phyloP scores from a whole-genome alignment of 2,329 filamentous ascomycete genomes.

The Verticillium nonalfalfae region DNA sequence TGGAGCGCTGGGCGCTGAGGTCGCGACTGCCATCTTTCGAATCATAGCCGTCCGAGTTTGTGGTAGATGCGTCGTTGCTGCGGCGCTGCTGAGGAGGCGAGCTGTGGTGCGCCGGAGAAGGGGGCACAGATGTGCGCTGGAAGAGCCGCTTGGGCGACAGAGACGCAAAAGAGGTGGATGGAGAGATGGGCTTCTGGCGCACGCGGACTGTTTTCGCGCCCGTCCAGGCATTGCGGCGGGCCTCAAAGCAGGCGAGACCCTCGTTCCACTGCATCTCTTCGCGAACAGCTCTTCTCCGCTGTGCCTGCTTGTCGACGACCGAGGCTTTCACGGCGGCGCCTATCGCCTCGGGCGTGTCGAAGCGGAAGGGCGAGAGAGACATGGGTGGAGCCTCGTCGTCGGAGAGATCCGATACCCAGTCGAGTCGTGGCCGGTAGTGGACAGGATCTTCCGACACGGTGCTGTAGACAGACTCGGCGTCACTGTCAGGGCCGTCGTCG shows the following conservation, averaged over 20 bases:
- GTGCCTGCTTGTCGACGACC: slow-evolving; percentile 43
- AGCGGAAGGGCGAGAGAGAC: slow-evolving; percentile 40
- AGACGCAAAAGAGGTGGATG: slow-evolving; percentile 33
- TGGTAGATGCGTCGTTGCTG: slow-evolving; percentile 24
- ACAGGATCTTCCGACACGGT: slow-evolving; percentile 47
- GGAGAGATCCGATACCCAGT: slow-evolving; percentile 53
- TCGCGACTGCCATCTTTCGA: slow-evolving; percentile 28
- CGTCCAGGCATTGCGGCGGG: slow-evolving; percentile 78
- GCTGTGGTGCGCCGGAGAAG: slow-evolving; percentile 14
- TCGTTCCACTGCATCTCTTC: slow-evolving; percentile 73
- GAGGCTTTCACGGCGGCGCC: slow-evolving; percentile 33
- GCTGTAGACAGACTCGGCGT: slow-evolving; percentile 47
- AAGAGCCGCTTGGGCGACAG: slow-evolving; percentile 44
- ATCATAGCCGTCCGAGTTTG: slow-evolving; percentile 36
- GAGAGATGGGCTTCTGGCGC: slow-evolving; percentile 36
- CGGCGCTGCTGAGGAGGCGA: slow-evolving; percentile 11
- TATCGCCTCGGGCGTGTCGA: slow-evolving; percentile 42
- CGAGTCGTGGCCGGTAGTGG: slow-evolving; percentile 43
- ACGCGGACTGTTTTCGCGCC: slow-evolving; percentile 59
- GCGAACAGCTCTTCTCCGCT: slow-evolving; percentile 49
- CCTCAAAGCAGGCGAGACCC: slow-evolving; percentile 73
- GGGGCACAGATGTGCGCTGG: slow-evolving; percentile 39
- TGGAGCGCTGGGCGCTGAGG: slow-evolving; percentile 22
- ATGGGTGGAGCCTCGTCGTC: slow-evolving; percentile 34
- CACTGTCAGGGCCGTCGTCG: slow-evolving; percentile 34